A percentile compares a stretch with the other conserved stretches of the same genome.
phyloP scores from a whole-genome alignment of 176 grass and related monocot genomes.

The Themeda triandra region DNA sequence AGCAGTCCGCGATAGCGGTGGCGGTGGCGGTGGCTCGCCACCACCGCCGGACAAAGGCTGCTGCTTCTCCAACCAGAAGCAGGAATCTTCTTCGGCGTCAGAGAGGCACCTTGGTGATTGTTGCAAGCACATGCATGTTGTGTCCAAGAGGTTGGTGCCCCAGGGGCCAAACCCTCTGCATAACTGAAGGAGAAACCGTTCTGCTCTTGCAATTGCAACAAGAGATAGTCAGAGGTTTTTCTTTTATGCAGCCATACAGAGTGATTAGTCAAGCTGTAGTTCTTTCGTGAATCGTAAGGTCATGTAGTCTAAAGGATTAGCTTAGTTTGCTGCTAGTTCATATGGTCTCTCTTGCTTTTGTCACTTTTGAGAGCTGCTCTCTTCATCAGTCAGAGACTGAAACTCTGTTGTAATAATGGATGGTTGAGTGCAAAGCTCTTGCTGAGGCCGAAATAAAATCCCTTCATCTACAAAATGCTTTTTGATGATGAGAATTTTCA shows the following conservation, averaged over 20 bases:
- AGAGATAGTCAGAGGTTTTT: not conserved
- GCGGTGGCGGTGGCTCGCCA: not conserved
- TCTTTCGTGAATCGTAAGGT: not conserved
- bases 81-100: not conserved
- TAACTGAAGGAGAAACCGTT: constrained; percentile 34
- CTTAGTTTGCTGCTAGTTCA: not conserved
- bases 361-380: not conserved
- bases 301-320: not conserved
- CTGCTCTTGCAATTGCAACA: not conserved
- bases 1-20: not conserved
- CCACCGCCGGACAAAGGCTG: not conserved
- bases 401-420: not conserved
- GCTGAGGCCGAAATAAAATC: not conserved
- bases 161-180: constrained; percentile 88
- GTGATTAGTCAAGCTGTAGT: not conserved
- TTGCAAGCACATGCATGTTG: constrained; percentile 14
- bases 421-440: not conserved
- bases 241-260: not conserved
- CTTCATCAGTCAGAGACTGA: not conserved
- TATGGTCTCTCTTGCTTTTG: not conserved
- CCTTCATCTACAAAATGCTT: not conserved
- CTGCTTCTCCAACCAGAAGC: not conserved
- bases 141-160: constrained; percentile 68
- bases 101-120: not conserved
- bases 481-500: not conserved